Conservation (phyloP, 768 basidiomycete genomes). For the Crassisporium funariophilum region DNA sequence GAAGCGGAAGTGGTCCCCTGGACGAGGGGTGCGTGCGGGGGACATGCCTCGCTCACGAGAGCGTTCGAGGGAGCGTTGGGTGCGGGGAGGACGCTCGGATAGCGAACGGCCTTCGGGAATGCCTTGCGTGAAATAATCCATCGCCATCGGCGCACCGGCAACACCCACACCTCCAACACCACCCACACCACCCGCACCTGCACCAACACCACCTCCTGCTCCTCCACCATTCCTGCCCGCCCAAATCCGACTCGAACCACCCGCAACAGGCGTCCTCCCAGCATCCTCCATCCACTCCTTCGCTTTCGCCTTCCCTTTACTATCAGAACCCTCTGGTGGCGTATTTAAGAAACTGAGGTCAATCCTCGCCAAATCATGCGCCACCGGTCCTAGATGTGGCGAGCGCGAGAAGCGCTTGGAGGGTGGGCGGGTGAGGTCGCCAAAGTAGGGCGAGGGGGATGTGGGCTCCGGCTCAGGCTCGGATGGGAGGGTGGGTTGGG, state of each 20-base stretch:
- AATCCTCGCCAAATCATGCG: slow-evolving; percentile 32
- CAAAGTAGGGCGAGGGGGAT: slow-evolving; percentile 14
- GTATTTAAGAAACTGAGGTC: slow-evolving; percentile 35
- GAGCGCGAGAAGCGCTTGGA: slow-evolving; percentile 15
- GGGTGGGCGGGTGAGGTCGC: slow-evolving; percentile 10
- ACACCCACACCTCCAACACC: slow-evolving; percentile 2
- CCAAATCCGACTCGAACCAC: no score
- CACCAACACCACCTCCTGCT: slow-evolving; percentile 3
- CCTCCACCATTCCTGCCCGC: background rate
- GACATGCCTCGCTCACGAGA: background rate
- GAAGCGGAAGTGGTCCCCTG: slow-evolving; percentile 15
- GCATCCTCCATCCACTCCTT: slow-evolving; percentile 12
- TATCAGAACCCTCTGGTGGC: slow-evolving; percentile 4
- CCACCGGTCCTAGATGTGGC: slow-evolving; percentile 27
- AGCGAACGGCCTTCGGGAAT: background rate
- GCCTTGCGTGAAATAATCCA: slow-evolving; percentile 11
- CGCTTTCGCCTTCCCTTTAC: slow-evolving; percentile 8
- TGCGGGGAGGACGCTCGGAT: background rate
- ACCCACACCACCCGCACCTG: background rate
- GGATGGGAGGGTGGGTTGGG: background rate
- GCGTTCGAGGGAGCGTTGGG: background rate
- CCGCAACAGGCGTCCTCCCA: slow-evolving; percentile 16
- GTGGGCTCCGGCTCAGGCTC: slow-evolving; percentile 1
- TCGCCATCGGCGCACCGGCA: no score
- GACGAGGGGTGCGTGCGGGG: slow-evolving; percentile 21